phyloP scores from a whole-genome alignment of 169 alveolate genomes.

The Blepharisma undulans region DNA sequence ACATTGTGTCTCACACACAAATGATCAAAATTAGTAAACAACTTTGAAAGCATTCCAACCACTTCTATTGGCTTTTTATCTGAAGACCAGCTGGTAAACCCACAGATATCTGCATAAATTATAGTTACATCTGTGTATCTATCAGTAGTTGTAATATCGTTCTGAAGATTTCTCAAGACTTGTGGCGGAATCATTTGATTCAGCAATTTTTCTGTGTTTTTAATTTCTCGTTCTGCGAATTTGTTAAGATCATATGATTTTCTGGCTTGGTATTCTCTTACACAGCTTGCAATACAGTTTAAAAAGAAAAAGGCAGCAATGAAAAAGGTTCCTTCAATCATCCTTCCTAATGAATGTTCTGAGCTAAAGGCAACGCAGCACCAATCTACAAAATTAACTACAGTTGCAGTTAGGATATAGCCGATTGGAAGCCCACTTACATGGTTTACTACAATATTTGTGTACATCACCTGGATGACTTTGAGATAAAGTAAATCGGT shows the following conservation, averaged over 20 bases:
- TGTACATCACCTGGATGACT: slow-evolving; percentile 9
- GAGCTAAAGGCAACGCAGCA: not conserved
- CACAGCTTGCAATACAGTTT: not conserved
- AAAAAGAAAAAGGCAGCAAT: not conserved
- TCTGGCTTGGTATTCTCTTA: slow-evolving; percentile 24
- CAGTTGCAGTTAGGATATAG: not conserved
- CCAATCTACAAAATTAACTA: not conserved
- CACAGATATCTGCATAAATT: slow-evolving; percentile 97
- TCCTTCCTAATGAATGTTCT: not conserved
- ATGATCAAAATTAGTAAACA: slow-evolving; percentile 94
- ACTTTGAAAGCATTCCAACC: slow-evolving; percentile 89
- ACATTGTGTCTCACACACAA: slow-evolving; percentile 92
- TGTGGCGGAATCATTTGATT: slow-evolving; percentile 34
- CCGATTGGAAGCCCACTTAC: not conserved
- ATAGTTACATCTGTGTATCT: slow-evolving; percentile 94
- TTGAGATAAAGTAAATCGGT: not conserved
- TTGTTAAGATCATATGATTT: slow-evolving; percentile 23
- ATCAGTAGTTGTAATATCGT: slow-evolving; percentile 74
- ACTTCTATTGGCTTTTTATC: slow-evolving; percentile 83
- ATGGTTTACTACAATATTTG: not conserved
- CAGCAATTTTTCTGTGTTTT: slow-evolving; percentile 30
- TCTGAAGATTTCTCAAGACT: slow-evolving; percentile 53
- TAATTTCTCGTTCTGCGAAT: slow-evolving; percentile 24
- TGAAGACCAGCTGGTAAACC: slow-evolving; percentile 95
- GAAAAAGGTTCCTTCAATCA: not conserved